Base-by-base conservation (phyloP, 1,284 basidiomycete genomes). In the Naganishia liquefaciens region DNA sequence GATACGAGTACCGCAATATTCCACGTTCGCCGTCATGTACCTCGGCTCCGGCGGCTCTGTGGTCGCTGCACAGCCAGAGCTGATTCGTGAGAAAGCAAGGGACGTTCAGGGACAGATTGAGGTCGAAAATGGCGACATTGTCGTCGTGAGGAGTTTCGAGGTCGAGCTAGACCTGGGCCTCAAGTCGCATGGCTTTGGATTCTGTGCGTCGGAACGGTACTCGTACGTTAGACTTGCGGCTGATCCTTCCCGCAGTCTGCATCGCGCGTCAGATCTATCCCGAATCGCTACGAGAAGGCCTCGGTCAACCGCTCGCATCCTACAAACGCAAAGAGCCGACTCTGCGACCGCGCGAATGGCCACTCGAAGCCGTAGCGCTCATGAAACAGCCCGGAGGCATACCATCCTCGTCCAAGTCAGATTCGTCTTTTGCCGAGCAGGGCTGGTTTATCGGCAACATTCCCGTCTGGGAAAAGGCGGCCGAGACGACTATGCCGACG, bases 111-210 rank as follows among this genome's bases (percentile, higher is more conserved):
- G 54, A 25, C 49, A 39, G 13, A 37, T 65, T 6, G 49, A 52
- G 28, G 50, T 49, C 3, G 46, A 51, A 50, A 57, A 65, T 28
- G 64, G 64, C 13, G 64, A 65, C 27, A 43, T 62, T 13, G 52
- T 61, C 4, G 42, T 65, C 23, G 58, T 65, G 11, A 33, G 57
- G 19, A 63, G 72, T 3, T 74, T 72, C n/a, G 28, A 53, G 0
- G 64, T 65, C 7, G 67, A 62, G 23, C 52, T 76, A 15, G 76
- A 77, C 25, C 58, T 77, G 11, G 63, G 68, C 3, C 49, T 73
- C 1, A 64, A 68, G 40, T 57, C 70, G 54, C 72, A 74, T 23
- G 73, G 73, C 0, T 77, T 78, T 52, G 76, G 57, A 13, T 60
- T 60, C 46, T 60, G 57, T 60, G 23, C 49, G 57, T 50, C 2